Conservation (phyloP, 2,329 filamentous ascomycete genomes). For the Zasmidium citrigriseum region DNA sequence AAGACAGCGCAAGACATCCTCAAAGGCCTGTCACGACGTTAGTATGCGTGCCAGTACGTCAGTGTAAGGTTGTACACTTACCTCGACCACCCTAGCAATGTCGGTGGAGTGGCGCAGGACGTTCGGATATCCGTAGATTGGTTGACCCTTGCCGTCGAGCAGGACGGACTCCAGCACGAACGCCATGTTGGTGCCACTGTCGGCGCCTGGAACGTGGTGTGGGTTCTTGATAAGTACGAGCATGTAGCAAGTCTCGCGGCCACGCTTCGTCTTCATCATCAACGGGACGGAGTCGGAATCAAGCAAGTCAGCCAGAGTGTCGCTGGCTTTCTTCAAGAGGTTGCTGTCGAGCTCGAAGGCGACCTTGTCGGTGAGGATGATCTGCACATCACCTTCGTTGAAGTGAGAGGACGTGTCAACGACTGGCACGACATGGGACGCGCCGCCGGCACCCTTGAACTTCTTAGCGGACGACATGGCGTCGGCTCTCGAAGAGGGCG, state of each 20-base stretch:
- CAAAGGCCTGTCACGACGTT: constrained; percentile 39
- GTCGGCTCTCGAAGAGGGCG: no score
- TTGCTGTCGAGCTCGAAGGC: constrained; percentile 43
- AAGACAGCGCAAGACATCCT: constrained; percentile 48
- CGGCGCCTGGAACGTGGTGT: constrained; percentile 9
- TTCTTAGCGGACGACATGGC: no score
- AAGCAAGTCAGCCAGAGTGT: constrained; percentile 25
- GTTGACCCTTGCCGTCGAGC: constrained; percentile 23
- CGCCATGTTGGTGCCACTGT: constrained; percentile 8
- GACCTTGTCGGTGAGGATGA: constrained; percentile 38
- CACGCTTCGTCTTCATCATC: constrained; percentile 30
- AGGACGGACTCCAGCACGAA: constrained; percentile 14
- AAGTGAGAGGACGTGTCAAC: no score
- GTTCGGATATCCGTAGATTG: constrained; percentile 4
- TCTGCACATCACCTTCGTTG: constrained; percentile 40
- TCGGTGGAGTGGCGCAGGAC: constrained; percentile 24
- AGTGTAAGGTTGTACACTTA: neutral
- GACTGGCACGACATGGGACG: no score
- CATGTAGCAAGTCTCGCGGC: constrained; percentile 23
- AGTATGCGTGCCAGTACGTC: neutral
- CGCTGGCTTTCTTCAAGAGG: constrained; percentile 33
- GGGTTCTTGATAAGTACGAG: constrained; percentile 23
- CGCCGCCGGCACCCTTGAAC: no score
- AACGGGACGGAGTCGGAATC: constrained; percentile 28
- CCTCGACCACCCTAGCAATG: constrained; percentile 18